Base-by-base conservation (phyloP, 1,284 basidiomycete species). In the Agroathelia rolfsii region DNA sequence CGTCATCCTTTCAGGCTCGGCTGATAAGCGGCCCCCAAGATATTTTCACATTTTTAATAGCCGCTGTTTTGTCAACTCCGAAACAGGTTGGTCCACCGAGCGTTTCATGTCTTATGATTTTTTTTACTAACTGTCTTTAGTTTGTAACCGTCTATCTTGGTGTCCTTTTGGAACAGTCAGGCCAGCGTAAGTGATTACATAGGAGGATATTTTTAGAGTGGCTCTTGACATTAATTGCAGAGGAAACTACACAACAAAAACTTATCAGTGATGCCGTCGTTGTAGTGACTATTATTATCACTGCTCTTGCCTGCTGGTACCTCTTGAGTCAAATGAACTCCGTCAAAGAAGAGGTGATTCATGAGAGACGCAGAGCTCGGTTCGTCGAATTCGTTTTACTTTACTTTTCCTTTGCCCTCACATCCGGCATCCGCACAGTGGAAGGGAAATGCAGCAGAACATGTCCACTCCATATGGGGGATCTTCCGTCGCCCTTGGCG, bases 261-360 rank as follows among this genome's bases (percentile, higher is more conserved):
- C 69, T 79, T 39, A 71, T 84, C 42, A 77, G 73, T 37, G 68
- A 77, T 38, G 51, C 62, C 12, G 78, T 86, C 3, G 56, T 85
- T 19, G 71, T 47, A 3, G 34, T 78, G 21, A 84, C 82, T 0
- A 52, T 74, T 30, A 24, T 87, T 15, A 69, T 94, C 41, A 94
- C 90, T 0, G 42, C 86, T 28, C 53, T 61, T 24, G 83, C 88
- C 0, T 80, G 85, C 57, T 90, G 84, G 77, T 94, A 83, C 52
- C 83, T 94, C 46, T 75, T 74, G 46, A 61, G 55, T 33, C 55
- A 77, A 55, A 88, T 94, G 76, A 73, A 79, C 48, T 63, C 71
- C 44, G 79, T 74, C 16, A 82, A 88, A 44, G 72, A 81, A 0
- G 51, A 59, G 1, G 74, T 94, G 6, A 78, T 93, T 48, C 75